Percentiles rank a stretch among this genome's conserved stretches.
Conservation (phyloP, 148 eudicot genomes). For the Nepenthes mirabilis region DNA sequence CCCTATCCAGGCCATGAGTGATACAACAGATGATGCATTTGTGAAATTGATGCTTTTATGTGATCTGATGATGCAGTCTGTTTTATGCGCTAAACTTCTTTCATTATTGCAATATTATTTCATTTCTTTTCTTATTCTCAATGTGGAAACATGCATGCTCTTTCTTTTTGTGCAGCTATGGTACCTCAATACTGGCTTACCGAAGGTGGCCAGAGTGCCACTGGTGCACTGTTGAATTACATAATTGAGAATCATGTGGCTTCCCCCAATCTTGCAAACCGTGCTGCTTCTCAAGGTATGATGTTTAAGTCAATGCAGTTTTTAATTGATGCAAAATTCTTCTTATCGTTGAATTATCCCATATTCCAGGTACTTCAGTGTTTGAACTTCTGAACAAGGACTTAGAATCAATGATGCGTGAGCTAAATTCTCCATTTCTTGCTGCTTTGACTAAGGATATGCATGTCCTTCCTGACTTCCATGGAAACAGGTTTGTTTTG, state of each 20-base stretch:
- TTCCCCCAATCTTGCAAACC: slow-evolving; percentile 72
- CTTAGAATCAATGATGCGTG: slow-evolving; percentile 57
- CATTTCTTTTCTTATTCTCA: no score
- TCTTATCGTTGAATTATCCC: not conserved
- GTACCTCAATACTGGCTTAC: slow-evolving; percentile 95
- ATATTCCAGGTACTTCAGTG: slow-evolving; percentile 49
- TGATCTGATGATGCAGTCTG: no score
- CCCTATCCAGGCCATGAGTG: no score
- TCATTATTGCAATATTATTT: no score
- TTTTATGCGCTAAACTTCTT: no score
- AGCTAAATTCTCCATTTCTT: slow-evolving; percentile 44
- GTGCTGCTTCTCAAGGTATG: slow-evolving; percentile 88
- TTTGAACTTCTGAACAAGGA: slow-evolving; percentile 68
- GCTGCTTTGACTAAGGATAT: slow-evolving; percentile 74
- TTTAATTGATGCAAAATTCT: not conserved
- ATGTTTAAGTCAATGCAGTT: not conserved
- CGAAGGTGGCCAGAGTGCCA: slow-evolving; percentile 99
- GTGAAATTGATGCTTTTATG: no score
- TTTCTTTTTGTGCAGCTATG: slow-evolving; percentile 44
- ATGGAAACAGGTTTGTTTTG: slow-evolving; percentile 73
- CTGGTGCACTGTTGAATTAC: slow-evolving; percentile 84
- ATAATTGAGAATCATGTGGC: slow-evolving; percentile 74
- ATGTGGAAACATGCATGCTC: not conserved
- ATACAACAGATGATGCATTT: no score
- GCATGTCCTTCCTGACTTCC: slow-evolving; percentile 93